Base-by-base conservation (phyloP, 768 basidiomycete genomes). In the Termitomyces sp. region DNA sequence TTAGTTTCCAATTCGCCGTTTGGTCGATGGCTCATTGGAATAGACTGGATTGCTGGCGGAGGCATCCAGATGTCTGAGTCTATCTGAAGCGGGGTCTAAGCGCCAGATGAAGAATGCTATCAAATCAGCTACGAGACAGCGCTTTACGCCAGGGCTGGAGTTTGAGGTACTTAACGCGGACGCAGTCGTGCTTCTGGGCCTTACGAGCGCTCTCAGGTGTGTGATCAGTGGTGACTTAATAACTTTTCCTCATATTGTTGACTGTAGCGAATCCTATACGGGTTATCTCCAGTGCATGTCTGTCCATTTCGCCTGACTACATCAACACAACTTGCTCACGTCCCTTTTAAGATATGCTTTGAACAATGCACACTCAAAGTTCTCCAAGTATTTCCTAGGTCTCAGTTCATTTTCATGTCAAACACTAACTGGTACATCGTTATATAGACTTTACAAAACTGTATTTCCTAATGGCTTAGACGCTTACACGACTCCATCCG, bases 251-350 rank as follows among this genome's bases (percentile, higher is more conserved):
- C 5, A 32, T 30, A 28, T 10, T 4, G 18, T 40, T 30, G 38
- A 10, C 33, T 50, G 43, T 35, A 89, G 87, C 57, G 89, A 91
- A 71, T 84, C 85, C 1, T 90, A 90, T 69, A 84, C 82, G 77
- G 90, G 89, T 36, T 91, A 91, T 68, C 64, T 91, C 8, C 88
- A 90, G 64, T 91, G 88, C 75, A 77, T 91, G 83, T 90, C 70
- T 70, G 79, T 78, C 9, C 30, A 23, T 28, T 26, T 16, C 48
- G 50, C 53, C 10, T 26, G 48, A 20, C 23, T 13, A 38, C 5
- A 26, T 32, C 28, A 2, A 32, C 16, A 30, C 5, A 43, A 8
- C n/a, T 12, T 9, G 48, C 59, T 57, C 68, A 51, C 57, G 26
- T 55, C 18, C 12, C 40, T 23, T 18, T 33, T 53, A 38, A 77